phyloP scores from a whole-genome alignment of 139 green algal genomes.

The Micromonas commoda region DNA sequence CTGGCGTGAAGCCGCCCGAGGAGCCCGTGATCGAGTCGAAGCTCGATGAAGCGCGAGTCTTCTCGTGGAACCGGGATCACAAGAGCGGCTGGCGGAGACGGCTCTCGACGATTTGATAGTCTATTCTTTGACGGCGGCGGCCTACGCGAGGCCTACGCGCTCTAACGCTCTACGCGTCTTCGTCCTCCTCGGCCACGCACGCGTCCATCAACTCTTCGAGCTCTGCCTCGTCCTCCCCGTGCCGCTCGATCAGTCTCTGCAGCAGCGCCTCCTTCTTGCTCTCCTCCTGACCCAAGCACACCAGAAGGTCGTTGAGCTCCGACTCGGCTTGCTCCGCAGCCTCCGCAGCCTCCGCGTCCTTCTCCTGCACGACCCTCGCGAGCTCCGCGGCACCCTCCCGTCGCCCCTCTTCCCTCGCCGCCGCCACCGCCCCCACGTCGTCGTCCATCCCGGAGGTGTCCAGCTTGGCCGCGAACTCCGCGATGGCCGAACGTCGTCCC shows the following conservation, averaged over 20 bases:
- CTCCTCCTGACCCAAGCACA: constrained; percentile 74
- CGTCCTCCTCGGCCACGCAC: constrained; percentile 30
- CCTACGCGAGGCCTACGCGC: no score
- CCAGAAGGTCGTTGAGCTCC: constrained; percentile 73
- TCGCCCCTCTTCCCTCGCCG: not conserved
- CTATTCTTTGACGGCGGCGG: no score
- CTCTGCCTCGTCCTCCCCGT: constrained; percentile 48
- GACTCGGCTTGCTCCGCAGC: constrained; percentile 53
- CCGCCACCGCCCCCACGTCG: not conserved
- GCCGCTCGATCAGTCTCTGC: constrained; percentile 40
- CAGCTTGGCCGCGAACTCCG: not conserved
- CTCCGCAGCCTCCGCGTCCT: constrained; percentile 1
- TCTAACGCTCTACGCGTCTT: constrained; percentile 15
- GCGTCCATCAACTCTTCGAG: constrained; percentile 55
- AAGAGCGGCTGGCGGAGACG: no score
- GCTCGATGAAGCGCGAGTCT: no score
- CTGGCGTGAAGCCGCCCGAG: no score
- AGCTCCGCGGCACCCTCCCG: constrained; percentile 28
- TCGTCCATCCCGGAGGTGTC: constrained; percentile 10
- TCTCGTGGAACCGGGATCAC: no score
- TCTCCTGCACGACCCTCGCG: constrained; percentile 35
- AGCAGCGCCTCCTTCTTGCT: constrained; percentile 40
- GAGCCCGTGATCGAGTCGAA: no score
- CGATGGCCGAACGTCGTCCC: not conserved
- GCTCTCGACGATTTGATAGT: no score